Evolutionary conservation across 2,329 filamentous ascomycete genomes (phyloP).

Genomic region (Fusarium virguliforme): DNA sequence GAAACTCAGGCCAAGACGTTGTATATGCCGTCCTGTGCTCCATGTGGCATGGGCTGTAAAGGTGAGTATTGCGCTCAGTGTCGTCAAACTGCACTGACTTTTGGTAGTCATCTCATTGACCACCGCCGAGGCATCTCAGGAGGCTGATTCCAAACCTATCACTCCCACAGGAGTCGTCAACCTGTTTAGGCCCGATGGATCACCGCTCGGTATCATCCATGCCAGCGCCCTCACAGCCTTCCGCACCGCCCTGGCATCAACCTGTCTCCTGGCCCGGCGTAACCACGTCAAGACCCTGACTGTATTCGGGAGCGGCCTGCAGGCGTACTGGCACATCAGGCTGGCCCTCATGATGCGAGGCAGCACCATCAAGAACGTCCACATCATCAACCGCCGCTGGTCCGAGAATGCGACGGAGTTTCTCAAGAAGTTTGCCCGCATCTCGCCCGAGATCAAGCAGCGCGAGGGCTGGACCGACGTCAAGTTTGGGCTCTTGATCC

Average conservation of each 20-base stretch:
- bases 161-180: conserved; percentile 78
- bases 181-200: conserved; percentile 75
- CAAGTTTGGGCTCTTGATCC: conserved; percentile 80
- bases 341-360: conserved; percentile 83
- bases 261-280: conserved; percentile 77
- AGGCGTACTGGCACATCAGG: conserved; percentile 95
- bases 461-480: conserved; percentile 75
- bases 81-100: conserved; percentile 15
- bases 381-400: conserved; percentile 86
- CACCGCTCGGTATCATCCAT: conserved; percentile 78
- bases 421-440: conserved; percentile 64
- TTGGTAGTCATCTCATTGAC: conserved; percentile 74
- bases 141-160: conserved; percentile 55
- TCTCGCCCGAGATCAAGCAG: conserved; percentile 63
- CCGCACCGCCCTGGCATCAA: conserved; percentile 81
- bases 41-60: conserved; percentile 78
- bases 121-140: conserved; percentile 56
- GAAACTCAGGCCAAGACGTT: conserved; percentile 73
- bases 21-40: conserved; percentile 82
- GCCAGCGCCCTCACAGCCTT: conserved; percentile 85
- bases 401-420: conserved; percentile 69
- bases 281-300: conserved; percentile 81
- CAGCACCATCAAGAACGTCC: conserved; percentile 80
- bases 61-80: conserved; percentile 56
- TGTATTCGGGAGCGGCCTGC: conserved; percentile 89